These are phyloP conservation scores for Aspergillus intermedius DNA, from an alignment of 2,329 filamentous ascomycete species.

Conservation along the genomic window DNA sequence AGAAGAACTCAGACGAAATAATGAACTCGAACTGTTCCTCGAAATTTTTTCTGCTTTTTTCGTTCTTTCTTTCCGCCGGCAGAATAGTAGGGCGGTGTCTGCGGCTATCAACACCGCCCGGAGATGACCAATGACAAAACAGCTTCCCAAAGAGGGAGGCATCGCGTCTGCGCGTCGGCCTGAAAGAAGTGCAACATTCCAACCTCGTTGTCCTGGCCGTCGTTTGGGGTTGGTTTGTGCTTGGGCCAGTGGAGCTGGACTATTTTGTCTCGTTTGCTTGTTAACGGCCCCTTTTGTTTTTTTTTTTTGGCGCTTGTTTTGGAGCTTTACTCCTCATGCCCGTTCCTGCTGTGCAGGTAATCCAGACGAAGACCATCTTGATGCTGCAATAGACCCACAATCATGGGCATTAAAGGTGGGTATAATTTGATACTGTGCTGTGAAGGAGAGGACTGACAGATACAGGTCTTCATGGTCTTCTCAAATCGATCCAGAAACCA, in stretches of 20 bases:
- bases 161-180: constrained; percentile 30
- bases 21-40: neutral
- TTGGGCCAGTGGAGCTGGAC: neutral
- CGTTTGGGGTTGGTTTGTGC: constrained; percentile 1
- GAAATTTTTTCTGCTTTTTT: constrained; percentile 3
- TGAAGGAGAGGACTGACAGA: constrained; percentile 4
- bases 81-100: constrained; percentile 28
- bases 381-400: constrained; percentile 20
- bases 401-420: constrained; percentile 43
- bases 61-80: constrained; percentile 22
- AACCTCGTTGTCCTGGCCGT: constrained; percentile 13
- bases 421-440: constrained; percentile 1
- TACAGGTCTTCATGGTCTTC: constrained; percentile 74
- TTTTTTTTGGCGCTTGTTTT: constrained; percentile 3
- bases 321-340: constrained; percentile 8
- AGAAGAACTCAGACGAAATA: neutral
- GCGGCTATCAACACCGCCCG: constrained; percentile 4
- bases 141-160: constrained; percentile 6
- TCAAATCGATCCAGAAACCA: constrained; percentile 94
- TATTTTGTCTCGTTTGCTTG: neutral
- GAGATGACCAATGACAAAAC: constrained; percentile 12
- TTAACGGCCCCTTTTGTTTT: neutral
- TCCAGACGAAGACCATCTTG: constrained; percentile 23
- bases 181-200: constrained; percentile 27
- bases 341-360: constrained; percentile 18